Evolutionary conservation across 2,329 filamentous ascomycete species (phyloP), one percentile per base, ranked within the genome.

Genomic region (Aspergillus ustus): DNA sequence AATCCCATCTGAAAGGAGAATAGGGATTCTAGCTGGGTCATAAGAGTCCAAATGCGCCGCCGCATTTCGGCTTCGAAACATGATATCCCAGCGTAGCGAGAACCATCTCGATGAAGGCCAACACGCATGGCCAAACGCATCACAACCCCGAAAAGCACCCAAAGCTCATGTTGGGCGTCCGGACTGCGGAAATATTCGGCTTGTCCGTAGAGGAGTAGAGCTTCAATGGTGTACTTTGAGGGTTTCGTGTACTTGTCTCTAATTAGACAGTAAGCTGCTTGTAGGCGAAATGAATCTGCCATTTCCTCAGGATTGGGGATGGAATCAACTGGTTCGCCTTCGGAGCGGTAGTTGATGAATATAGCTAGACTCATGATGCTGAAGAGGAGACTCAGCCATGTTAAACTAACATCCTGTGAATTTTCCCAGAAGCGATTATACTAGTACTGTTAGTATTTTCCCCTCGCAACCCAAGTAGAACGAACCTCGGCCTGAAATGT

Each of bases 51-150:
- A 7, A 71, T 54, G 11, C 77, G 66, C 25, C 77, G 67, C 1
- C 75, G 71, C 72, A 78, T 77, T 57, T 79, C 77, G 2, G 68
- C 73, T 31, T 74, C 67, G 52, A 77, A 76, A 1, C 70, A 66
- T 2, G 73, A 68, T 9, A 80, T 73, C 11, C 75, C 71, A 1
- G 67, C 55, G 56, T 77, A 75, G 15, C 73, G 70, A 2, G 70
- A 69, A 4, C 77, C 73, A 28, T 81, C 78, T n/a, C 78, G 73
- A 55, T 81, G 80, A 59, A 79, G 78, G 2, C 79, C 79, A 76
- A 79, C 78, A 2, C 75, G 73, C 54, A 73, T 62, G 19, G 73
- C 70, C 45, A 77, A 61, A 15, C 70, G 69, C n/a, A 75, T 57
- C 37, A 69, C 64, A 29, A 71, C 66, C 13, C 70, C 64, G 20